A percentile compares a stretch with the other conserved stretches of the same genome.
phyloP scores from a whole-genome alignment of 176 grass and related monocot genomes.

The Juncus inflexus region DNA sequence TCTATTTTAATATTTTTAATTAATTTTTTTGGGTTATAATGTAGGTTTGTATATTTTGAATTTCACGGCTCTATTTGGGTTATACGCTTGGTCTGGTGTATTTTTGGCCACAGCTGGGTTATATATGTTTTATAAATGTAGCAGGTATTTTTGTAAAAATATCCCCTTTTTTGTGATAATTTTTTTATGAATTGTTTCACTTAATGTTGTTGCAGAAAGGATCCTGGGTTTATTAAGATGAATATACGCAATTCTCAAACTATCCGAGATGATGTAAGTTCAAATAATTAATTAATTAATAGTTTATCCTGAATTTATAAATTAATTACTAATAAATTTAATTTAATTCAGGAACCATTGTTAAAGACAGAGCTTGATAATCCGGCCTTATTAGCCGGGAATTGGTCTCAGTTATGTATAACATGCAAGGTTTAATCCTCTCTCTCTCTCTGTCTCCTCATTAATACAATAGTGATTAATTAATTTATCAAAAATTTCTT shows the following conservation, averaged over 20 bases:
- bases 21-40: constrained; percentile 24
- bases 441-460: neutral
- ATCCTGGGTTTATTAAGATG: constrained; percentile 80
- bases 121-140: constrained; percentile 97
- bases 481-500: constrained; percentile 26
- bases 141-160: constrained; percentile 52
- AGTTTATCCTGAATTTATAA: constrained; percentile 6
- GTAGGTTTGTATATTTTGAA: constrained; percentile 54
- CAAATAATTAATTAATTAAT: constrained; percentile 32
- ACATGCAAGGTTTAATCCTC: constrained; percentile 84
- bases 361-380: constrained; percentile 83
- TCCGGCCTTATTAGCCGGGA: constrained; percentile 75
- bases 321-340: constrained; percentile 10
- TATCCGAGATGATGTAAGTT: constrained; percentile 91
- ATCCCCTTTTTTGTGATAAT: neutral
- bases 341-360: constrained; percentile 77
- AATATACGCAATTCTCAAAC: constrained; percentile 66
- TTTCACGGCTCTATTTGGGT: constrained; percentile 54
- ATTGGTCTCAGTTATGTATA: constrained; percentile 94
- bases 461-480: constrained; percentile 8
- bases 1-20: constrained; percentile 19
- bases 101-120: constrained; percentile 74
- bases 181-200: neutral
- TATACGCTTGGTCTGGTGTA: constrained; percentile 89
- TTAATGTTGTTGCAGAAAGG: constrained; percentile 54